A percentile compares a stretch with the other conserved stretches of the same genome.
phyloP scores from a whole-genome alignment of 1,284 basidiomycete species.

The Cutaneotrichosporon dermatis region DNA sequence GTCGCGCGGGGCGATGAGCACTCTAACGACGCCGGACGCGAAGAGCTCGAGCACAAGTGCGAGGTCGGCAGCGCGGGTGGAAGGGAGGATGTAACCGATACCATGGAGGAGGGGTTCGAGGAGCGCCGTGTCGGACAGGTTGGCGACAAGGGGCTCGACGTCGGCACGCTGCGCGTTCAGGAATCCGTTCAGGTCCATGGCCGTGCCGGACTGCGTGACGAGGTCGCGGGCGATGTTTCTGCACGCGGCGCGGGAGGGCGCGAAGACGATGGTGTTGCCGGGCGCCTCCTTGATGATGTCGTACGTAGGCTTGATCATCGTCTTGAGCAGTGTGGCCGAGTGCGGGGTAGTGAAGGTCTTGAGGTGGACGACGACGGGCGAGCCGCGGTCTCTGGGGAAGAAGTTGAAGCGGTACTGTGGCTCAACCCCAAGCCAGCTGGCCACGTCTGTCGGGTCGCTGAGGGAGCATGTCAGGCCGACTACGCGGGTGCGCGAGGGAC shows the following conservation, averaged over 20 bases:
- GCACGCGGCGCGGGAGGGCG: conserved; percentile 80
- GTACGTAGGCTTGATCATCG: conserved; percentile 89
- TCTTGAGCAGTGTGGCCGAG: conserved; percentile 80
- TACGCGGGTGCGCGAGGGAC: conserved; percentile 62
- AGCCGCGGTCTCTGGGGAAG: conserved; percentile 74
- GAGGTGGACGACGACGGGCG: conserved; percentile 64
- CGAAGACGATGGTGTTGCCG: conserved; percentile 74
- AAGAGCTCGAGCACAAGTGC: conserved; percentile 76
- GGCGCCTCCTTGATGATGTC: conserved; percentile 54
- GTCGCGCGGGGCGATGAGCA: conserved; percentile 76
- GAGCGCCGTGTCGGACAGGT: conserved; percentile 63
- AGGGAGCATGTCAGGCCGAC: conserved; percentile 76
- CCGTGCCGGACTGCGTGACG: conserved; percentile 78
- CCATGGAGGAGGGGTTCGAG: conserved; percentile 79
- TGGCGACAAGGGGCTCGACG: conserved; percentile 60
- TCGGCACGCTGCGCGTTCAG: conserved; percentile 59
- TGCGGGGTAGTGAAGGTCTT: conserved; percentile 83
- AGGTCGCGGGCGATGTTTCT: conserved; percentile 73
- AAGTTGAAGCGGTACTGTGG: conserved; percentile 69
- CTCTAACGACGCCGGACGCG: conserved; percentile 71
- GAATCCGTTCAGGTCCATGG: conserved; percentile 70
- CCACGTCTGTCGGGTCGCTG: conserved; percentile 72
- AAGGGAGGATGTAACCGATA: conserved; percentile 80
- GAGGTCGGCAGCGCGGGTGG: conserved; percentile 66
- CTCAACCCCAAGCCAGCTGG: conserved; percentile 72